Evolutionary conservation across 1,284 basidiomycete species (phyloP), one percentile per base, ranked within the genome.

Genomic region (Ustilago vetiveriae): DNA sequence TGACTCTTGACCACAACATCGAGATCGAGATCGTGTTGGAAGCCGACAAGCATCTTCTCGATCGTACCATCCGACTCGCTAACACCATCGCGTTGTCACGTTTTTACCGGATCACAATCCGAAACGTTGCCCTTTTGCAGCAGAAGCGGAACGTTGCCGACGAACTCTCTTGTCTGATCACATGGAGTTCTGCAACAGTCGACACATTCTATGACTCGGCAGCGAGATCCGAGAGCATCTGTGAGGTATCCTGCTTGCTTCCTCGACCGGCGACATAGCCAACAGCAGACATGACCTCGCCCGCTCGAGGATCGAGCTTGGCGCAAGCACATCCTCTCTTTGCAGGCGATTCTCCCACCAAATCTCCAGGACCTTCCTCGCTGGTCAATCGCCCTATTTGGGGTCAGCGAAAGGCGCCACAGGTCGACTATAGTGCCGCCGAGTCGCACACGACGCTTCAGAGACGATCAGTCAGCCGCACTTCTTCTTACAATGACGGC

Each of bases 311-410:
- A 32, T 19, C 50, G 5, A 47, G 57, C 36, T 17, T 54, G 33
- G 46, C 50, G 6, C 38, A 52, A 22, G 48, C 67, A 3, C 67
- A 70, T 54, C 67, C 67, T 11, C 56, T 70, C 24, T 65, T 70
- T 36, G 42, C 56, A 8, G 60, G 57, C 48, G 67, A 70, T 19
- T 64, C 60, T 22, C 62, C 60, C n/a, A 60, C 67, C 13, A 60
- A 60, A 44, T 64, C 60, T 23, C 60, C 67, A 19, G 56, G 48
- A 8, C 56, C 67, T 1, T 47, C 66, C 6, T 69, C 67, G 16
- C 56, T 70, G 16, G 67, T 70, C 44, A 70, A 70, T 35, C 55
- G 67, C 4, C 60, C 67, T 4, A 54, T 70, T n/a, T 70, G 67
- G 67, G 67, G 60, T 29, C 67, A 70, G 37, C 51, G 66, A 19